Evolutionary conservation across 176 grass and related monocot genomes (phyloP).

Genomic region (Olyra latifolia): DNA sequence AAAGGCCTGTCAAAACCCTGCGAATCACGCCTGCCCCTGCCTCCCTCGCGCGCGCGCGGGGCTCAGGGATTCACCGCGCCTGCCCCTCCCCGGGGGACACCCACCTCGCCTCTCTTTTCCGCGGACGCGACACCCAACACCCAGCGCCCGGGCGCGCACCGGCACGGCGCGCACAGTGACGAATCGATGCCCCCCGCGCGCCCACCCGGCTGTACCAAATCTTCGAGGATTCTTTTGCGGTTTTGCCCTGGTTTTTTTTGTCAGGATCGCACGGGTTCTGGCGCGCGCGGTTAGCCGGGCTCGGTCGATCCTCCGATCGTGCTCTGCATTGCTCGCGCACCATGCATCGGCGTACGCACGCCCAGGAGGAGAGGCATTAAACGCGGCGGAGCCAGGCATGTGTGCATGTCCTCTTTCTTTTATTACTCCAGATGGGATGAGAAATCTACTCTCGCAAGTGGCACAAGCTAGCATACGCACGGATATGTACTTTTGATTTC

Average conservation of each 20-base stretch:
- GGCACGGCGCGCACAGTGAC: not conserved
- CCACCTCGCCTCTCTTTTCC: not conserved
- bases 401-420: not conserved
- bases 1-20: slow-evolving; percentile 6
- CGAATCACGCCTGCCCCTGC: slow-evolving; percentile 19
- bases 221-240: too few species aligned
- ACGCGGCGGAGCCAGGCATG: not conserved
- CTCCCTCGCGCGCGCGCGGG: not conserved
- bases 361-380: not conserved
- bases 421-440: not conserved
- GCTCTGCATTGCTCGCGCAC: too few species aligned
- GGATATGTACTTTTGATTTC: slow-evolving; percentile 24
- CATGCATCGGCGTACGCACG: not conserved
- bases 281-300: not conserved
- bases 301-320: not conserved
- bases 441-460: not conserved
- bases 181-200: not conserved
- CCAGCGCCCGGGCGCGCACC: not conserved
- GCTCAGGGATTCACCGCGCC: slow-evolving; percentile 13
- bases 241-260: not conserved
- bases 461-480: not conserved
- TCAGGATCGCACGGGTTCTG: not conserved
- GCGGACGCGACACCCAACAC: slow-evolving; percentile 23
- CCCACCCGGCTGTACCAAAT: not conserved
- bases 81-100: slow-evolving; percentile 47